Evolutionary conservation across 495 filamentous ascomycete species (phyloP).

Genomic region (Aspergillus panamensis): DNA sequence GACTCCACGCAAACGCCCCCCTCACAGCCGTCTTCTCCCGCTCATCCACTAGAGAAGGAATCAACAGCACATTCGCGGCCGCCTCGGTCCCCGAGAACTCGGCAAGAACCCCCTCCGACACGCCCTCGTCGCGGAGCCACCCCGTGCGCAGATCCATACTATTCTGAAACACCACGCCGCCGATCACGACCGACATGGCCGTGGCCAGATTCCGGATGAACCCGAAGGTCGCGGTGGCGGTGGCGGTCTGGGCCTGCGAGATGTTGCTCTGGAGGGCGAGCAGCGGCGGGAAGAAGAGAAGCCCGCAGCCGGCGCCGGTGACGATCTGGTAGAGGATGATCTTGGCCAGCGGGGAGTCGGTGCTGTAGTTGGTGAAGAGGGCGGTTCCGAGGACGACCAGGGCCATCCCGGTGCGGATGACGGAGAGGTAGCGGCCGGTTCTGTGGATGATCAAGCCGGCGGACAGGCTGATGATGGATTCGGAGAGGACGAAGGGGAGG

Average conservation of each 20-base stretch:
- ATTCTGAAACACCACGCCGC: constrained; percentile 74
- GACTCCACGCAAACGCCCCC: constrained; percentile 56
- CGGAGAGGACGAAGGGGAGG: constrained; percentile 50
- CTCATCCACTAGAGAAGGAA: constrained; percentile 42
- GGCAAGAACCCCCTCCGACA: constrained; percentile 34
- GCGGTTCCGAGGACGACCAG: constrained; percentile 51
- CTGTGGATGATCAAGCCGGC: constrained; percentile 54
- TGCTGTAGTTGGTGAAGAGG: constrained; percentile 46
- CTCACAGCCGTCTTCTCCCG: constrained; percentile 45
- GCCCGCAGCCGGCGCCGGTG: constrained; percentile 51
- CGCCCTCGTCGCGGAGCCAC: constrained; percentile 43
- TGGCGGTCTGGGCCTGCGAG: constrained; percentile 64
- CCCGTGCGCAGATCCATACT: constrained; percentile 47
- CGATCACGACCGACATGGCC: constrained; percentile 69
- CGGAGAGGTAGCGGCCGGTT: constrained; percentile 57
- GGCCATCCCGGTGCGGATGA: constrained; percentile 49
- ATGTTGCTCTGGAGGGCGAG: constrained; percentile 76
- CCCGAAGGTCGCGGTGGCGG: constrained; percentile 71
- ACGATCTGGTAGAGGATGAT: constrained; percentile 59
- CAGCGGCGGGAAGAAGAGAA: constrained; percentile 59
- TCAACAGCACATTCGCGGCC: constrained; percentile 48
- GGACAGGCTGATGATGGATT: constrained; percentile 47
- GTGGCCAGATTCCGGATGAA: constrained; percentile 73
- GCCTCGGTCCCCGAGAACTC: constrained; percentile 48
- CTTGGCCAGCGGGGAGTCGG: constrained; percentile 35